Percentiles rank a stretch among this genome's conserved stretches.
phyloP scores from a whole-genome alignment of 2,329 filamentous ascomycete species.

The Microdochium paspali region DNA sequence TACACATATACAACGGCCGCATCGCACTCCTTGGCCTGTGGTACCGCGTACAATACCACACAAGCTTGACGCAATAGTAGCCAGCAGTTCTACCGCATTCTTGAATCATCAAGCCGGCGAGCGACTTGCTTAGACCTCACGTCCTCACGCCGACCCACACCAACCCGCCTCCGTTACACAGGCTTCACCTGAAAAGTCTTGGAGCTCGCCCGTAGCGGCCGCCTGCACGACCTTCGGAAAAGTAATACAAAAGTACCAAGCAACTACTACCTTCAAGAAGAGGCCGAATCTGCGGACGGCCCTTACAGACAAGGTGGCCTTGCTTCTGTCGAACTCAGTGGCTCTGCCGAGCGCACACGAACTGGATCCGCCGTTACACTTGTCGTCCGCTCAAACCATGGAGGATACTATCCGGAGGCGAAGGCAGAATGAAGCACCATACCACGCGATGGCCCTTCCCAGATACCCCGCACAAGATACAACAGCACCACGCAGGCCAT shows the following conservation, averaged over 20 bases:
- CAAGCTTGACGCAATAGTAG: no score
- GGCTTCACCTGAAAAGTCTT: no score
- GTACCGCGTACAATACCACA: no score
- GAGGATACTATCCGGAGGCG: conserved; percentile 65
- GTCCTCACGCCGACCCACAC: no score
- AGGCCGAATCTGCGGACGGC: background rate
- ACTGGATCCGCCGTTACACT: conserved; percentile 49
- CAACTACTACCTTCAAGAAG: background rate
- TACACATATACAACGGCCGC: background rate
- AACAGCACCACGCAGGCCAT: conserved; percentile 35
- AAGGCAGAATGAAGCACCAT: conserved; percentile 61
- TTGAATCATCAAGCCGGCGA: background rate
- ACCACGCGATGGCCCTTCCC: conserved; percentile 49
- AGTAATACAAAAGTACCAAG: no score
- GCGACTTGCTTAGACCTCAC: background rate
- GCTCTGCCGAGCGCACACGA: conserved; percentile 57
- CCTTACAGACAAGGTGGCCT: conserved; percentile 49
- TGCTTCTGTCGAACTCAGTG: conserved; percentile 49
- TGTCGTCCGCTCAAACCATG: conserved; percentile 53
- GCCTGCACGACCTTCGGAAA: no score
- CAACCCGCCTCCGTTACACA: background rate
- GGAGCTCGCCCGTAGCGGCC: no score
- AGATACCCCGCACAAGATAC: conserved; percentile 43
- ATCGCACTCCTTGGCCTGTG: no score
- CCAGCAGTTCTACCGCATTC: no score